Evolutionary conservation across 768 basidiomycete species (phyloP).

Genomic region (Mycena floridula): DNA sequence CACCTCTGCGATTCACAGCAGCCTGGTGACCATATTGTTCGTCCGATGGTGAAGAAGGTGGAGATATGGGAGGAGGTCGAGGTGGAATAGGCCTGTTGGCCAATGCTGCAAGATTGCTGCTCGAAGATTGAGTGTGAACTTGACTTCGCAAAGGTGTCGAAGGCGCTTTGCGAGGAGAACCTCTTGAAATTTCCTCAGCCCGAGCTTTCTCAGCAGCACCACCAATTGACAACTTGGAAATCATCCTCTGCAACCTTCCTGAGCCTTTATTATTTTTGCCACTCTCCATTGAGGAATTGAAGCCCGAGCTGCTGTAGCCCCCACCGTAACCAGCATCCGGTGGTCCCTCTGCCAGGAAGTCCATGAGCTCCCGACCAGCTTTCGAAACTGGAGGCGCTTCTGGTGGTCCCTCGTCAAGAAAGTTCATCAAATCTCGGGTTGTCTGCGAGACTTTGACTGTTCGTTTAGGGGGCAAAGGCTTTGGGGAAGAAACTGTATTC

Average conservation of each 20-base stretch:
- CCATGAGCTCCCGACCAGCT: constrained; percentile 43
- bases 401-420: constrained; percentile 51
- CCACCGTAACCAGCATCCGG: constrained; percentile 26
- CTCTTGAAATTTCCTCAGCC: constrained; percentile 12
- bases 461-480: constrained; percentile 12
- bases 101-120: constrained; percentile 38
- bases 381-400: constrained; percentile 35
- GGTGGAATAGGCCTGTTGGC: constrained; percentile 60
- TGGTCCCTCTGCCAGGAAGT: constrained; percentile 54
- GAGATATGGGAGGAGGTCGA: constrained; percentile 42
- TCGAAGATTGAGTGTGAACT: constrained; percentile 24
- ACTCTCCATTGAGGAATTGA: no score
- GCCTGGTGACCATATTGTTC: constrained; percentile 25
- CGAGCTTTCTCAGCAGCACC: constrained; percentile 31
- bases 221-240: constrained; percentile 65
- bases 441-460: constrained; percentile 28
- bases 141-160: constrained; percentile 21
- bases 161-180: constrained; percentile 19
- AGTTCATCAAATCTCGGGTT: constrained; percentile 52
- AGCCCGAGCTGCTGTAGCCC: constrained; percentile 36
- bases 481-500: constrained; percentile 3
- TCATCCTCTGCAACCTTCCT: constrained; percentile 74
- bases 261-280: constrained; percentile 37
- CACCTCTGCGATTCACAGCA: constrained; percentile 19
- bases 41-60: constrained; percentile 39